These are phyloP conservation scores for Phlegmacium glaucopus DNA, from an alignment of 768 basidiomycete genomes.

Conservation along the genomic window DNA sequence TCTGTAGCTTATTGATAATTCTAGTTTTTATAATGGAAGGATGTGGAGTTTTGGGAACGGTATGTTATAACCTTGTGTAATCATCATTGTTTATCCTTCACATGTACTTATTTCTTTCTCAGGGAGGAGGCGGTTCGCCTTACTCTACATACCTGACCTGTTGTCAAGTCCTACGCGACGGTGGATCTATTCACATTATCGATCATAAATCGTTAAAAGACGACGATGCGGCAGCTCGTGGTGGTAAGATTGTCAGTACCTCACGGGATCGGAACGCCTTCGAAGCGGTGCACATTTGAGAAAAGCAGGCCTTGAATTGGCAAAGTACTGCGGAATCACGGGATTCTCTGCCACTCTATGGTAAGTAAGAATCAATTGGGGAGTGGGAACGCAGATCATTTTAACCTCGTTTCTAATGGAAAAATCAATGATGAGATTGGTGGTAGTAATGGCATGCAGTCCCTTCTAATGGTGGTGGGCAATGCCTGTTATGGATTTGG, in stretches of 20 bases:
- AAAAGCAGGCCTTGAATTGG: constrained; percentile 23
- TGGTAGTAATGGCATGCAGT: constrained; percentile 41
- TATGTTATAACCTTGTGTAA: no score
- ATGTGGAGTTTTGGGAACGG: constrained; percentile 56
- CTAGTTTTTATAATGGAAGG: constrained; percentile 60
- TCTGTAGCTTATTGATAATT: background rate
- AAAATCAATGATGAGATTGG: constrained; percentile 36
- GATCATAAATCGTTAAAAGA: constrained; percentile 39
- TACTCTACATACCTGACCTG: constrained; percentile 48
- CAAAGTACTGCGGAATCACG: constrained; percentile 26
- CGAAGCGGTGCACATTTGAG: constrained; percentile 19
- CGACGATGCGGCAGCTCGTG: constrained; percentile 34
- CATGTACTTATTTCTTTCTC: background rate
- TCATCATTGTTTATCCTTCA: background rate
- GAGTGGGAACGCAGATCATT: background rate
- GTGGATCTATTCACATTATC: constrained; percentile 41
- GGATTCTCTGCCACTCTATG: constrained; percentile 29
- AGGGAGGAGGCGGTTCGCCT: constrained; percentile 61
- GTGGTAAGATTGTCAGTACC: constrained; percentile 20
- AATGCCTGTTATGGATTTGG: no score
- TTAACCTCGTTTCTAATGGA: background rate
- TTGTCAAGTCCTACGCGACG: no score
- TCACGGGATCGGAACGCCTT: constrained; percentile 25
- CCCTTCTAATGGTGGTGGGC: no score
- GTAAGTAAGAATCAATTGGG: constrained; percentile 6